These are phyloP conservation scores for Emydomyces testavorans DNA, from an alignment of 2,329 filamentous ascomycete genomes.

Conservation along the genomic window DNA sequence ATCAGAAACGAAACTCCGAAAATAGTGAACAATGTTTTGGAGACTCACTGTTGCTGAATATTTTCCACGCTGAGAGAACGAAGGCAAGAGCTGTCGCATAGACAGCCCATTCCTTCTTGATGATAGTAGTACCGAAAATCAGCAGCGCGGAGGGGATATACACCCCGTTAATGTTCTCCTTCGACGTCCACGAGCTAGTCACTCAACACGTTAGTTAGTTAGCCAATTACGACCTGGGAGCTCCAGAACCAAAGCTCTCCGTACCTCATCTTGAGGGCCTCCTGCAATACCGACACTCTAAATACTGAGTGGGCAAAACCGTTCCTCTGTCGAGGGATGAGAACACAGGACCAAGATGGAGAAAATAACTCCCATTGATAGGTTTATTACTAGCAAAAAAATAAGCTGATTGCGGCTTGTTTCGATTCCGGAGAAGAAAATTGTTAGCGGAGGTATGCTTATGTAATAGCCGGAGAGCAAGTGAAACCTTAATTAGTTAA, in stretches of 20 bases:
- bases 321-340: not conserved
- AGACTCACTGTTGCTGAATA: conserved; percentile 57
- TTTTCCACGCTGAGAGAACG: conserved; percentile 57
- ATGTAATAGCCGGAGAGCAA: no score
- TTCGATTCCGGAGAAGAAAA: not conserved
- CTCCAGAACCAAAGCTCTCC: not conserved
- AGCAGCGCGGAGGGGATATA: conserved; percentile 74
- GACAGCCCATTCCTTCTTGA: conserved; percentile 65
- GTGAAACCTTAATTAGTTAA: no score
- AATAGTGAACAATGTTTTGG: no score
- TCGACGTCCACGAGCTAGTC: conserved; percentile 22
- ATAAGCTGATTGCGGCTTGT: conserved; percentile 5
- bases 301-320: not conserved
- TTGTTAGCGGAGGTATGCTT: not conserved
- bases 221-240: not conserved
- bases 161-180: conserved; percentile 60
- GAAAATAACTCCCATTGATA: conserved; percentile 8
- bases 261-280: conserved; percentile 1
- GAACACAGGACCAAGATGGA: conserved; percentile 7
- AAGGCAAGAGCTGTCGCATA: conserved; percentile 58
- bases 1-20: conserved; percentile 1
- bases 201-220: conserved; percentile 6
- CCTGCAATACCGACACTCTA: no score
- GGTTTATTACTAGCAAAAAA: no score
- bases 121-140: conserved; percentile 61